Percentiles rank a stretch among this genome's conserved stretches.
phyloP scores from a whole-genome alignment of 2,329 filamentous ascomycete genomes.

The Aureobasidium namibiae region DNA sequence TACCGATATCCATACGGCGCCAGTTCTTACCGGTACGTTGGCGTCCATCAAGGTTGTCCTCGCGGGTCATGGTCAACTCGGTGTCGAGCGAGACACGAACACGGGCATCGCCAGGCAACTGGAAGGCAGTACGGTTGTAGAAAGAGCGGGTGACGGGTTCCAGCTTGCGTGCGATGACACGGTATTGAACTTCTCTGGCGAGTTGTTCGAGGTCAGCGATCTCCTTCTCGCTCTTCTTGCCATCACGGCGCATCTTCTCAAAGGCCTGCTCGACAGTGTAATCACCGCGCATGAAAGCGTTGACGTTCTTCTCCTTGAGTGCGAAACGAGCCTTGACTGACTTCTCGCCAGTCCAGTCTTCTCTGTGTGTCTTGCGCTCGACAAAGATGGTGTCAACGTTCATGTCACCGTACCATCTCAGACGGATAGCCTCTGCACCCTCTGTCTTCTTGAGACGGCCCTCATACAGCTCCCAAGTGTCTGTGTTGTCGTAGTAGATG shows the following conservation, averaged over 20 bases:
- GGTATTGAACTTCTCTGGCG: conserved; percentile 88
- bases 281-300: conserved; percentile 76
- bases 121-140: conserved; percentile 96
- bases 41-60: conserved; percentile 85
- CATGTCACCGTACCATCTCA: conserved; percentile 98
- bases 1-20: conserved; percentile 94
- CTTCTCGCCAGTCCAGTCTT: conserved; percentile 98
- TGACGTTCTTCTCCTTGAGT: conserved; percentile 95
- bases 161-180: conserved; percentile 77
- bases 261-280: conserved; percentile 84
- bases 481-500: conserved; percentile 94
- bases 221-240: conserved; percentile 85
- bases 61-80: conserved; percentile 86
- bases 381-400: conserved; percentile 91
- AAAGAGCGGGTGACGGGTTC: conserved; percentile 88
- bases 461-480: conserved; percentile 89
- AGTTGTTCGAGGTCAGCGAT: conserved; percentile 87
- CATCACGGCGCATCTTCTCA: conserved; percentile 90
- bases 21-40: conserved; percentile 77
- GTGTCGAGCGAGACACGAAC: conserved; percentile 96
- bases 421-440: conserved; percentile 89
- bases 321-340: conserved; percentile 96
- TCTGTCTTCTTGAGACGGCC: conserved; percentile 96
- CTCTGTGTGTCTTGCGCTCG: conserved; percentile 93
- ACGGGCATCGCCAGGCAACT: conserved; percentile 89